Evolutionary conservation across 78 protist genomes (phyloP), one percentile per base, ranked within the genome.

Genomic region (Protostelium mycophagum): DNA sequence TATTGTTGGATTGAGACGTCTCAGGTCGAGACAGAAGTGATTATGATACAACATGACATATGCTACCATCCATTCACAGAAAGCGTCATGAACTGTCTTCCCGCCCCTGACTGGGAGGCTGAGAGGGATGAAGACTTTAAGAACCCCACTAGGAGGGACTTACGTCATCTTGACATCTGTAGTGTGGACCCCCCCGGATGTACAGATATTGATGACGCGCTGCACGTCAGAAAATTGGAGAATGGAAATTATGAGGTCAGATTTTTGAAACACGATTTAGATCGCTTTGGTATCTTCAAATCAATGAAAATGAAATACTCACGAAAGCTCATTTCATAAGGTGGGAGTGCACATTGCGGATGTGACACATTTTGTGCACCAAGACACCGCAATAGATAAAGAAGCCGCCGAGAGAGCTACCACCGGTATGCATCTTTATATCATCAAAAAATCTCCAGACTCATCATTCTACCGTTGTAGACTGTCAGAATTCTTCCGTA

Each of bases 341-440:
- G 89, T 97, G 5, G 98, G 98, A 63, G 98, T 98, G 28, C 98
- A 97, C 90, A 98, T 98, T 90, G 99, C 99, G 0, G 99, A 98
- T 89, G 99, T 98, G 29, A 63, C 91, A 34, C 91, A 89, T 84
- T 98, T 97, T 84, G 96, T 98, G 1, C 63, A 0, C 0, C 91
- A 35, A 34, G 93, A 91, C 36, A 85, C 94, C 0, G 92, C 94
- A 16, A 90, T 96, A 1, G 99, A 98, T 38, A 38, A 87, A 23
- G 93, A 86, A 34, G 99, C 99, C 9, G n/a, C 5, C 28, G 36
- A 38, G 38, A 91, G 99, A 38, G 90, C 96, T 35, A 97, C 98
- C 0, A 86, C 97, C 9, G 73, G 73, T 51, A 16, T 25, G 16
- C 16, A 51, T 51, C 73, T 51, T 51, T 51, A 51, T 51, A 5